These are phyloP conservation scores for Solanum chilense DNA, from an alignment of 257 asterid genomes.

Conservation along the genomic window DNA sequence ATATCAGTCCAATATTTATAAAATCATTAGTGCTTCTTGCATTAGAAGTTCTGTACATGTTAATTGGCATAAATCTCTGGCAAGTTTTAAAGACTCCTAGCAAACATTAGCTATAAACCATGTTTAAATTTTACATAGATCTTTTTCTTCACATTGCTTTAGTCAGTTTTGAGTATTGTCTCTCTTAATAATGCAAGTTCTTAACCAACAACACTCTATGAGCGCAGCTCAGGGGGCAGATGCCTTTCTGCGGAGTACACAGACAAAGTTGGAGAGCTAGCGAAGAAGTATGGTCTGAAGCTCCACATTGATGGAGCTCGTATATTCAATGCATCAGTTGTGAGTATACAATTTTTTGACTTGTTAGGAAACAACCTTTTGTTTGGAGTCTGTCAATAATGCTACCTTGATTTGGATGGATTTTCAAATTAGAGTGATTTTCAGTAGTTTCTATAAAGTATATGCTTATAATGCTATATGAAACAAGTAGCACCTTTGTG, in stretches of 20 bases:
- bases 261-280: conserved; percentile 88
- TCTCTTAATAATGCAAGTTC: not conserved
- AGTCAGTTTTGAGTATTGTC: not conserved
- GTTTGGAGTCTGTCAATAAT: not conserved
- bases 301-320: conserved; percentile 99
- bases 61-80: not conserved
- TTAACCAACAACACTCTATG: not conserved
- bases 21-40: not conserved
- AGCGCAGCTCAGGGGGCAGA: conserved; percentile 92
- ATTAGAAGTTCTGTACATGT: not conserved
- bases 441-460: not conserved
- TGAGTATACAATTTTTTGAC: conserved; percentile 26
- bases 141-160: not conserved
- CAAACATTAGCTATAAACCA: not conserved
- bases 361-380: not conserved
- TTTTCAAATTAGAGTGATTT: not conserved
- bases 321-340: conserved; percentile 82
- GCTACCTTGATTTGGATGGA: not conserved
- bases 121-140: not conserved
- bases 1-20: not conserved
- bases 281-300: conserved; percentile 78
- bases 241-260: conserved; percentile 80
- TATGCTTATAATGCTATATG: not conserved
- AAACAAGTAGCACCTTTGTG: not conserved
- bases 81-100: not conserved